Evolutionary conservation across 1,284 basidiomycete species (phyloP).

Genomic region (Microstroma glucosiphilum): DNA sequence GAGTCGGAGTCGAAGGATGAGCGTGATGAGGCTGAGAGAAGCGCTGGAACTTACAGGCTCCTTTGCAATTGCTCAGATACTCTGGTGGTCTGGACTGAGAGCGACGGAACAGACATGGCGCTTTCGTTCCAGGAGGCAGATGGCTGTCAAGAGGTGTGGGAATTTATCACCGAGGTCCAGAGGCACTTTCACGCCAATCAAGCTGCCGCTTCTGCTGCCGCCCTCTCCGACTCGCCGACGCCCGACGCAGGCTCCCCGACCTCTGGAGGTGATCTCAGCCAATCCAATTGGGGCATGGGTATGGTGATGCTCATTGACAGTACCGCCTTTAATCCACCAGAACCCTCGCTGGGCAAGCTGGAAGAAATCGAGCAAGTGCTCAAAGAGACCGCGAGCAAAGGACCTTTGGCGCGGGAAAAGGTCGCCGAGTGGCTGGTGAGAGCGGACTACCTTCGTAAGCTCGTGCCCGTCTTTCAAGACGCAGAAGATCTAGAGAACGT

Average conservation of each 20-base stretch:
- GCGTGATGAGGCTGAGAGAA: constrained; percentile 10
- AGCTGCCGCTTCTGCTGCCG: constrained; percentile 7
- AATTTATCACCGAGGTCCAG: constrained; percentile 92
- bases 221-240: constrained; percentile 30
- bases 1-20: constrained; percentile 10
- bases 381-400: constrained; percentile 41
- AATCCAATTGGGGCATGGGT: constrained; percentile 25
- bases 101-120: constrained; percentile 87
- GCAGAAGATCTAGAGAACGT: constrained; percentile 89
- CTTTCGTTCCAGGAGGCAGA: constrained; percentile 94
- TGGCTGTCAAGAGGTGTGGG: constrained; percentile 94
- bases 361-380: constrained; percentile 45
- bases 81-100: constrained; percentile 97
- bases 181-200: constrained; percentile 58
- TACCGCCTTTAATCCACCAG: constrained; percentile 42
- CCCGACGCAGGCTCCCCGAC: constrained; percentile 5
- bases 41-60: constrained; percentile 16
- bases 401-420: constrained; percentile 64
- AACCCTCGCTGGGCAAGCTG: constrained; percentile 49
- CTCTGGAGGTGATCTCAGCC: constrained; percentile 21
- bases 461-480: constrained; percentile 74
- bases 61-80: constrained; percentile 62
- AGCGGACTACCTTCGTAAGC: constrained; percentile 80
- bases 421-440: constrained; percentile 59
- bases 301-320: constrained; percentile 25